Evolutionary conservation across 2,329 filamentous ascomycete genomes (phyloP), one percentile per base, ranked within the genome.

Genomic region (Chrysoporthe puriensis): DNA sequence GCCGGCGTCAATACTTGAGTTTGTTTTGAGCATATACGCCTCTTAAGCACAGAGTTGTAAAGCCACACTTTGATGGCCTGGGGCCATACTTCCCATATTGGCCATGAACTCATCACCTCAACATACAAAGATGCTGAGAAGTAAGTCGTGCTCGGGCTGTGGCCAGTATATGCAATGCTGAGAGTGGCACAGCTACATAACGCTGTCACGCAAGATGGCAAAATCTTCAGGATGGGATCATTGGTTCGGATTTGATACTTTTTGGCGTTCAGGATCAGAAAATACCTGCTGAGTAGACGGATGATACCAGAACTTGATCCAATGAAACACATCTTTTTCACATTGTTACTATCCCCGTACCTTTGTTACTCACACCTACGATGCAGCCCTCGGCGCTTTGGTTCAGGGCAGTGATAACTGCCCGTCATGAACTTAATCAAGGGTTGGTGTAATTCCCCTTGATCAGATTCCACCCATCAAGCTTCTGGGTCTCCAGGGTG

Each of bases 1-100:
- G 56, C 89, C 91, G 0, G 88, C 86, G 67, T 90, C 90, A 36
- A 90, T 92, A 44, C 89, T 88, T 67, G 89, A 91, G 73, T 87
- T 91, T 77, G 80, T 92, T 57, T 89, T 92, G 72, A 87, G 88
- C 75, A 90, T 90, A 48, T 84, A 84, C 71, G 62, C 62, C 21
- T 63, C 68, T 32, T 70, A 32, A 50, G 14, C 11, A 40, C 8
- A 48, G 4, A 6, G 36, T 18, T 11, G 36, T 21, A 26, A 3
- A n/a, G 8, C n/a, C 18, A 18, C 4, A 42, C n/a, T 42, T 34
- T 34, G n/a, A 5, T 32, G 21, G 5, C 1, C 8, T 18, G 21
- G 43, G n/a, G 3, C n/a, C 18, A 34, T 26, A 13, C 11, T 32
- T 14, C 32, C 21, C 13, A 34, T 26, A 36, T 43, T 42, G 32